Base-by-base conservation (phyloP, 2,329 filamentous ascomycete genomes). In the Neofusicoccum ribis region DNA sequence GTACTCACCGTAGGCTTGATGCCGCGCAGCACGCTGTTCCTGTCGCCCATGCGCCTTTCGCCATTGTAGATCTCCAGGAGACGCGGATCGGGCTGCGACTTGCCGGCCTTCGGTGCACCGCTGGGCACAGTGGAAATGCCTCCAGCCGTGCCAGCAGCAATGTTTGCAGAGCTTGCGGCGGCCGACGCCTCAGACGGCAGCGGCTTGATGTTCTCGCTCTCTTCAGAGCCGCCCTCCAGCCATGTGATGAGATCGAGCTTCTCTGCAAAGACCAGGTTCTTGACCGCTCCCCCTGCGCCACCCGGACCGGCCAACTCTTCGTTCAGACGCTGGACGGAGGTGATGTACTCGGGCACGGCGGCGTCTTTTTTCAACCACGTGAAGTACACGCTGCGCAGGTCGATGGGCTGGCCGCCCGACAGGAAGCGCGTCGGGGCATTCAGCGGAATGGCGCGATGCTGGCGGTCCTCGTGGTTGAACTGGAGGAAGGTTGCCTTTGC, bases 331-430 rank as follows among this genome's bases (percentile, higher is more conserved):
- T 91, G 89, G 14, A 92, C 91, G 0, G 90, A 89, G 31, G 90
- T 87, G 78, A 97, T 95, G 84, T 98, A 98, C 72, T 96, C 92
- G 11, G 91, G 91, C 70, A 96, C 93, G 63, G 90, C 88, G 64
- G 90, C 88, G 81, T 98, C 94, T 77, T 93, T 92, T 80, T 97
- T 96, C 73, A 91, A 84, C 92, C 93, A 99, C 64, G 93, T 93
- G 75, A 98, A 97, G 82, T 94, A 97, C 79, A 97, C 94, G 76
- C 91, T 95, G 75, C 95, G 92, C 70, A 99, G 84, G 76, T 97
- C 92, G 72, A 97, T 89, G 4, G 90, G 85, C 64, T 84, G 83
- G 54, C 86, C 84, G 39, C 79, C 79, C 20, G 92, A 93, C 67
- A 91, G 85, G 82, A 98, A 98, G 72, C 95, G 92, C 70, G 95